These are phyloP conservation scores for Ceratocystis cubensis DNA, from an alignment of 2,329 filamentous ascomycete genomes.

Conservation along the genomic window DNA sequence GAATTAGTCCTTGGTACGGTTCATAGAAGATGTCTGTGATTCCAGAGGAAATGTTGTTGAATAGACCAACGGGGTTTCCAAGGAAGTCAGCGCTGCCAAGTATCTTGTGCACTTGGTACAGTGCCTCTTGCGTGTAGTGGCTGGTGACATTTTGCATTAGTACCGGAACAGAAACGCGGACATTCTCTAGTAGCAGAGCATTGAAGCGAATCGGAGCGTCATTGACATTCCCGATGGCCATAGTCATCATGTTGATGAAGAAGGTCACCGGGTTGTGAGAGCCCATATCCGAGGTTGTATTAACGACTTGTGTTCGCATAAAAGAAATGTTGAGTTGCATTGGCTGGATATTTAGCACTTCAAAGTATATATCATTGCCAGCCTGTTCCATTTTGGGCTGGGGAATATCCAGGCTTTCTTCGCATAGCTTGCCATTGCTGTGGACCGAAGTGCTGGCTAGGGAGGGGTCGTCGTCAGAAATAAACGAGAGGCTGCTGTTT, in stretches of 20 bases:
- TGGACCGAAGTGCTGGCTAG: neutral
- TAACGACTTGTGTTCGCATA: constrained; percentile 90
- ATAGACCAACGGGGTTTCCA: constrained; percentile 90
- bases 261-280: constrained; percentile 95
- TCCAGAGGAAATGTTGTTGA: constrained; percentile 96
- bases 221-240: constrained; percentile 98
- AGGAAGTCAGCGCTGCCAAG: constrained; percentile 95
- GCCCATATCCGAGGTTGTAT: constrained; percentile 86
- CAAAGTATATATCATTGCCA: constrained; percentile 94
- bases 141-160: constrained; percentile 76
- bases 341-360: constrained; percentile 89
- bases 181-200: constrained; percentile 87
- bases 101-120: constrained; percentile 95
- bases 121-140: constrained; percentile 92
- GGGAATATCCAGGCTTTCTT: constrained; percentile 80
- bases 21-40: constrained; percentile 99
- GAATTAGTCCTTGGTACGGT: constrained; percentile 92
- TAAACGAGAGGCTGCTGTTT: constrained; percentile 68
- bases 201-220: constrained; percentile 92
- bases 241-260: constrained; percentile 94
- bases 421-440: constrained; percentile 66
- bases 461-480: constrained; percentile 2
- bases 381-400: constrained; percentile 75
- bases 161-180: constrained; percentile 73
- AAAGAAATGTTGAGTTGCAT: constrained; percentile 98